Evolutionary conservation across 1,139 yeast genomes (phyloP).

Genomic region (Magnusiomyces paraingens): DNA sequence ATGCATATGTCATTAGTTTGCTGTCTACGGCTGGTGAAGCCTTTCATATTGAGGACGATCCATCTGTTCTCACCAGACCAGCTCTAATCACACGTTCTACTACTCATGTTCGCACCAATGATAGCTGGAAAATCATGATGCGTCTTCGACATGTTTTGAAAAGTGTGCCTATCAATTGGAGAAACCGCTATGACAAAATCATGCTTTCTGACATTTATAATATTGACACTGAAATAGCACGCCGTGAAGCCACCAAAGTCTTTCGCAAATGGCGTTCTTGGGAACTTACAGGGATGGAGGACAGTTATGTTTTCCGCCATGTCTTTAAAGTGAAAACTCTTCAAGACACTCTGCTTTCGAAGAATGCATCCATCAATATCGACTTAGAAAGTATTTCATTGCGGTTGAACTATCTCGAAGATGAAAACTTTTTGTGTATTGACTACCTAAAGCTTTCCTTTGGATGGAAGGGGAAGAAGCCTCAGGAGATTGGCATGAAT

Average conservation of each 20-base stretch:
- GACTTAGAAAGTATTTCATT: conserved; percentile 31
- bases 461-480: conserved; percentile 11
- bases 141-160: conserved; percentile 68
- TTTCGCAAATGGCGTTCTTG: conserved; percentile 87
- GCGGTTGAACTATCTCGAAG: conserved; percentile 26
- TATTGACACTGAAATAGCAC: conserved; percentile 46
- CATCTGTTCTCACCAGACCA: conserved; percentile 84
- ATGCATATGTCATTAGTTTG: conserved; percentile 38
- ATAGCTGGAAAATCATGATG: conserved; percentile 82
- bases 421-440: conserved; percentile 32
- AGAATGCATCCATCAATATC: conserved; percentile 23
- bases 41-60: conserved; percentile 67
- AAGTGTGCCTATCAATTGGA: conserved; percentile 54
- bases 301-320: conserved; percentile 38
- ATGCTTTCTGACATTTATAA: conserved; percentile 28
- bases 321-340: conserved; percentile 24
- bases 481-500: not conserved
- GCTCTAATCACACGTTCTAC: conserved; percentile 71
- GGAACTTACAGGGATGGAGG: conserved; percentile 63
- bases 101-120: conserved; percentile 68
- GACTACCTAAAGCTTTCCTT: conserved; percentile 29
- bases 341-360: conserved; percentile 27
- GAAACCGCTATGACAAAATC: conserved; percentile 21
- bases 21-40: conserved; percentile 58
- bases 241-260: conserved; percentile 47